Evolutionary conservation across 495 filamentous ascomycete species (phyloP).

Genomic region (Cercophora samala): DNA sequence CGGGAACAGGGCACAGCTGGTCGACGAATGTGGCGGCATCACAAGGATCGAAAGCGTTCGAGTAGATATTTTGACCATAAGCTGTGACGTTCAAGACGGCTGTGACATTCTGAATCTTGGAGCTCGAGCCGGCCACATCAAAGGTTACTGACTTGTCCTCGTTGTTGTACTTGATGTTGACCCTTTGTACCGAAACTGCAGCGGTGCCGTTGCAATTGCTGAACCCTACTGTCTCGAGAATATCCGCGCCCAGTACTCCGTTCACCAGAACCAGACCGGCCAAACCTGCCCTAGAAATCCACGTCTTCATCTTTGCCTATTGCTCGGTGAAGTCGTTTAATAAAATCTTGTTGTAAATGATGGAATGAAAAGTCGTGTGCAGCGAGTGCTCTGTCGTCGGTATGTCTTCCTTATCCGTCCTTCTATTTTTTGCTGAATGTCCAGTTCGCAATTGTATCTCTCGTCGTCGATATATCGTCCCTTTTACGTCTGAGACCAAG

Average conservation of each 20-base stretch:
- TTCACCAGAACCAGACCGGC: constrained; percentile 35
- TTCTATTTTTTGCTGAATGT: neutral
- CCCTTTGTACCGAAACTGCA: constrained; percentile 65
- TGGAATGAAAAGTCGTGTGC: neutral
- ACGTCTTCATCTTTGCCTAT: constrained; percentile 19
- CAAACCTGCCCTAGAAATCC: constrained; percentile 36
- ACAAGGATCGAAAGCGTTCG: constrained; percentile 80
- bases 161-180: constrained; percentile 77
- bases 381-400: neutral
- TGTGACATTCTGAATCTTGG: constrained; percentile 72
- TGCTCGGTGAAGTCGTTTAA: neutral
- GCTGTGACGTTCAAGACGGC: constrained; percentile 76
- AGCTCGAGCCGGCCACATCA: constrained; percentile 77
- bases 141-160: constrained; percentile 69
- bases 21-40: constrained; percentile 58
- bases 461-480: neutral
- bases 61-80: constrained; percentile 81
- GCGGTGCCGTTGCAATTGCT: constrained; percentile 65
- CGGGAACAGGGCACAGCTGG: constrained; percentile 81
- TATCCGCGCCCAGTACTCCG: constrained; percentile 57
- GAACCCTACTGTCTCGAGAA: constrained; percentile 78
- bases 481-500: neutral
- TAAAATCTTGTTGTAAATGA: neutral
- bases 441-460: neutral
- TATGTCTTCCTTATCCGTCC: neutral